A percentile compares a stretch with the other conserved stretches of the same genome.
phyloP scores from a whole-genome alignment of 2,329 filamentous ascomycete species.

The Aspergillus versicolor region DNA sequence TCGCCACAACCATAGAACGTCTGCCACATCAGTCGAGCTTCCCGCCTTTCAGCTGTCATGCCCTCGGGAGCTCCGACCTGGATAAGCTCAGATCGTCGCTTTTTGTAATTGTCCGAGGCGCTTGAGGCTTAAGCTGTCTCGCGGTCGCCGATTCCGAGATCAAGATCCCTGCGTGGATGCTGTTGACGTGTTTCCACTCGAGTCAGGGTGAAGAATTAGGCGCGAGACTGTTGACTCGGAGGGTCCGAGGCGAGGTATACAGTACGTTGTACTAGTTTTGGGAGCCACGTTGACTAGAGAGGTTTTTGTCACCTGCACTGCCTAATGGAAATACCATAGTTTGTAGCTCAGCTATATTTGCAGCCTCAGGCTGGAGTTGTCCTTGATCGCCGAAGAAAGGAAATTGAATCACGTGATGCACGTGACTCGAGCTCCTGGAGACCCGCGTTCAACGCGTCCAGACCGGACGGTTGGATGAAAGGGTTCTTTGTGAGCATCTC shows the following conservation, averaged over 20 bases:
- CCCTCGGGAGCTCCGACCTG: slow-evolving; percentile 1
- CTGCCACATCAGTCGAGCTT: slow-evolving; percentile 9
- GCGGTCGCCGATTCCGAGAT: background rate
- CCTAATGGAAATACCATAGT: background rate
- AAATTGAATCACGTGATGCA: background rate
- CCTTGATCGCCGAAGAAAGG: background rate
- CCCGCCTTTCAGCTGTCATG: slow-evolving; percentile 11
- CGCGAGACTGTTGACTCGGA: background rate
- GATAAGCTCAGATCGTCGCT: slow-evolving; percentile 7
- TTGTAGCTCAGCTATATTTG: background rate
- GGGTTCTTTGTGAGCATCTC: background rate
- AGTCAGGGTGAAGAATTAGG: background rate
- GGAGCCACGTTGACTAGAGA: background rate
- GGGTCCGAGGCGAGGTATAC: background rate
- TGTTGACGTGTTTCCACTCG: slow-evolving; percentile 5
- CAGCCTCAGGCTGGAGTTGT: too few relatives aligned
- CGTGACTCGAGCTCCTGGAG: background rate
- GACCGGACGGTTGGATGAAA: background rate
- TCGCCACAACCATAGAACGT: slow-evolving; percentile 5
- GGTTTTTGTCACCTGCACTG: background rate
- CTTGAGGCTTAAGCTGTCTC: background rate
- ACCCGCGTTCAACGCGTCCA: slow-evolving; percentile 8
- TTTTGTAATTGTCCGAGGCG: slow-evolving; percentile 2
- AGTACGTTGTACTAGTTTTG: background rate
- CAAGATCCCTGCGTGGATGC: background rate